phyloP scores from a whole-genome alignment of 305 asterid genomes.

The Rubia balearica region DNA sequence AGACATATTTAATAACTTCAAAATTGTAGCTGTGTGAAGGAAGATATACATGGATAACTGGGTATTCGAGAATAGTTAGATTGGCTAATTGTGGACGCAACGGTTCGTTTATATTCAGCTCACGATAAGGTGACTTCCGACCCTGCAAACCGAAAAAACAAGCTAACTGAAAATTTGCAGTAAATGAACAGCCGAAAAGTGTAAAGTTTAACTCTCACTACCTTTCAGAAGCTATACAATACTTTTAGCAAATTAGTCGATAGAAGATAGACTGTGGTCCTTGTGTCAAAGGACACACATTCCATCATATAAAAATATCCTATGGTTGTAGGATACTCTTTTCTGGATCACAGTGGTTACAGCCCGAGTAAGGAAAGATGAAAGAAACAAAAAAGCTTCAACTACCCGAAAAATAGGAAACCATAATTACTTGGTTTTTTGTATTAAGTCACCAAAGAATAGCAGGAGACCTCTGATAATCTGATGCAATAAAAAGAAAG shows the following conservation, averaged over 20 bases:
- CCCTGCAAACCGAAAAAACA: slow-evolving; percentile 41
- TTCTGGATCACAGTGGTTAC: not conserved
- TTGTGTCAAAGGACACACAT: not conserved
- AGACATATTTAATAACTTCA: slow-evolving; percentile 34
- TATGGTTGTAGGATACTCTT: not conserved
- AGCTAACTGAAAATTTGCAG: not conserved
- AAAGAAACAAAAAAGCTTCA: not conserved
- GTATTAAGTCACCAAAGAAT: not conserved
- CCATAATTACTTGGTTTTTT: not conserved
- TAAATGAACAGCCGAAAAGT: not conserved
- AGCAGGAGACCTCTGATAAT: not conserved
- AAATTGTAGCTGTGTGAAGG: slow-evolving; percentile 63
- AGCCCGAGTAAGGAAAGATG: not conserved
- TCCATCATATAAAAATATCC: not conserved
- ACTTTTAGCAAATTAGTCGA: not conserved
- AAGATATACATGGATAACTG: slow-evolving; percentile 62
- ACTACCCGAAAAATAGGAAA: not conserved
- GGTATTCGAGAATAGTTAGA: slow-evolving; percentile 59
- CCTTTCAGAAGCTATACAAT: not conserved
- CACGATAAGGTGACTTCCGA: slow-evolving; percentile 41
- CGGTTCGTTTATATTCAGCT: slow-evolving; percentile 43
- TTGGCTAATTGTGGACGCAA: slow-evolving; percentile 56
- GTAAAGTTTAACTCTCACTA: not conserved
- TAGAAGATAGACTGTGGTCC: not conserved
- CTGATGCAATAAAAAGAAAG: not conserved